Conservation (phyloP, 2,329 filamentous ascomycete genomes). For the Diaporthe vaccinii region DNA sequence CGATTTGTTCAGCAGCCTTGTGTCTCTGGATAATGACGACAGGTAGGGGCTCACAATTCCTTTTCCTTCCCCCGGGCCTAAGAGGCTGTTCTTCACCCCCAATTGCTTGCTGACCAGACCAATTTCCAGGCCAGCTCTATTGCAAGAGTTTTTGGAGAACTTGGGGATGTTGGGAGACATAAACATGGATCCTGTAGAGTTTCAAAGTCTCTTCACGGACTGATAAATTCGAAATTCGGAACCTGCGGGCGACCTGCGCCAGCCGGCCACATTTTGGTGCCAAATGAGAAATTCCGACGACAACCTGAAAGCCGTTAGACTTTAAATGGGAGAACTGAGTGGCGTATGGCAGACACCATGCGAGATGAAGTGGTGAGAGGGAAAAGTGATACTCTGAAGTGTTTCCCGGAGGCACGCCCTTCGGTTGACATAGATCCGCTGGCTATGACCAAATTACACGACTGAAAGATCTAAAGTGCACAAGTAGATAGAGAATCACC, state of each 20-base stretch:
- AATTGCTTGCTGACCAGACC: neutral
- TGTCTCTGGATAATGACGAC: slow-evolving; percentile 7
- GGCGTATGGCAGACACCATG: neutral
- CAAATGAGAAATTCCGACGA: neutral
- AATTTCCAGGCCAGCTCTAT: neutral
- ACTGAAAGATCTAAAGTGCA: neutral
- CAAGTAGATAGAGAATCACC: neutral
- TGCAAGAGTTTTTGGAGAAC: neutral
- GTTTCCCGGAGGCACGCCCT: neutral
- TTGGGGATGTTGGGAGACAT: slow-evolving; percentile 3
- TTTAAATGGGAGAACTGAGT: neutral
- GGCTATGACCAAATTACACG: neutral
- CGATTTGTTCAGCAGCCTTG: slow-evolving; percentile 14
- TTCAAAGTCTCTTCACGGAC: slow-evolving; percentile 13
- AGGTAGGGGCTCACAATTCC: neutral
- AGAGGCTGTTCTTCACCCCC: neutral
- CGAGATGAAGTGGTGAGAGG: neutral
- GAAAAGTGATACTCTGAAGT: neutral
- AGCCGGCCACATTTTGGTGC: neutral
- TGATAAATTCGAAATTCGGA: neutral
- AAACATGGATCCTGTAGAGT: slow-evolving; percentile 1
- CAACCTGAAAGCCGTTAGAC: neutral
- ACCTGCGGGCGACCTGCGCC: neutral
- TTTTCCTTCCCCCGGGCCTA: fast-evolving
- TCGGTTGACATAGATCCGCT: neutral